Conservation (phyloP, 2,329 filamentous ascomycete species). For the Sclerotinia spermophila region DNA sequence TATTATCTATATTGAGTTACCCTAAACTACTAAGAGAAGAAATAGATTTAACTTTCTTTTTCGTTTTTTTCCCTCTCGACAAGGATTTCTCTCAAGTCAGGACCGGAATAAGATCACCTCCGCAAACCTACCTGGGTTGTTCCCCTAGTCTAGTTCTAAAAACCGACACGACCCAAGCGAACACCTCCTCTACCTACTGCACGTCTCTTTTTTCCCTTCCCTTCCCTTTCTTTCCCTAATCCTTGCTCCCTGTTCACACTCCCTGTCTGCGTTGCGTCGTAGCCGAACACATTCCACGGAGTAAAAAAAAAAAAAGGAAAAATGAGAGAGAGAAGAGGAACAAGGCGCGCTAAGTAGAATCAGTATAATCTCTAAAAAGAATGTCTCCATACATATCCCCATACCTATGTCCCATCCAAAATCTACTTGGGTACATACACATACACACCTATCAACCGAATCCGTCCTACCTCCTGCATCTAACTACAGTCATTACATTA, state of each 20-base stretch:
- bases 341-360: conserved; percentile 5
- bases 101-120: conserved; percentile 15
- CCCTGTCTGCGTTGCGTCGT: conserved; percentile 1
- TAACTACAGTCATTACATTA: not conserved
- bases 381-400: not conserved
- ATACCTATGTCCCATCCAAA: not conserved
- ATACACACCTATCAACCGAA: not conserved
- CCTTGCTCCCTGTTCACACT: not conserved
- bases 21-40: not conserved
- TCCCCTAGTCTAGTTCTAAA: conserved; percentile 11
- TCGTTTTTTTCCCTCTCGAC: not conserved
- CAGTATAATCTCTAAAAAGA: conserved; percentile 9
- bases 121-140: not conserved
- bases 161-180: conserved; percentile 8
- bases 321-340: not conserved
- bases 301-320: not conserved
- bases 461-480: not conserved
- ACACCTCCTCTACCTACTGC: not conserved
- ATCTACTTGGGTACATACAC: not conserved
- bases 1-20: not conserved
- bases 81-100: not conserved
- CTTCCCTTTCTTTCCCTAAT: not conserved
- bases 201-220: conserved; percentile 1
- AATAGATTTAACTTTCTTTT: not conserved
- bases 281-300: conserved; percentile 9